These are phyloP conservation scores for Fusarium sp. DNA, from an alignment of 2,329 filamentous ascomycete species.

Conservation along the genomic window DNA sequence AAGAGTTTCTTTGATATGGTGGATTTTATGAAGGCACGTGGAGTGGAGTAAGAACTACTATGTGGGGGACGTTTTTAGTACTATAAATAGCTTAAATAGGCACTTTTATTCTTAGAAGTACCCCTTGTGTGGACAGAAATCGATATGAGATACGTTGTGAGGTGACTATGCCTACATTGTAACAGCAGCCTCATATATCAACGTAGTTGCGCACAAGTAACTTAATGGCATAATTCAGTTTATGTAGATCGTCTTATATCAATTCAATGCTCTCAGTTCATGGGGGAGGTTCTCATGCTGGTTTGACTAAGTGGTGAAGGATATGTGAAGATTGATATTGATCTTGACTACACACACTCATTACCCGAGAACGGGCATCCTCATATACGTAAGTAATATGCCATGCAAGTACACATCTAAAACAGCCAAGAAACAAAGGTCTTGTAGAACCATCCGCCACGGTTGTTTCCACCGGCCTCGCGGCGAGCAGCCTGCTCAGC, in stretches of 20 bases:
- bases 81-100: background rate
- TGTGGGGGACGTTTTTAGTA: background rate
- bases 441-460: slow-evolving; percentile 56
- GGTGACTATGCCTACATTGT: too few relatives aligned
- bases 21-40: slow-evolving; percentile 62
- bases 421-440: slow-evolving; percentile 58
- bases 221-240: too few relatives aligned
- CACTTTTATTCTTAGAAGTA: background rate
- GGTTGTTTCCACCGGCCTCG: slow-evolving; percentile 44
- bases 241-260: background rate
- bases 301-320: background rate
- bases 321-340: slow-evolving; percentile 20
- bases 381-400: slow-evolving; percentile 16
- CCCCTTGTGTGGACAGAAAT: background rate
- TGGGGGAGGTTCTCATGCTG: too few relatives aligned
- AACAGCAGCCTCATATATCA: background rate
- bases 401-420: slow-evolving; percentile 37
- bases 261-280: background rate
- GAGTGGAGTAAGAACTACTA: slow-evolving; percentile 35
- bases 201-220: background rate
- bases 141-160: too few relatives aligned
- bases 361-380: slow-evolving; percentile 7
- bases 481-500: slow-evolving; percentile 55
- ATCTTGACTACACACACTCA: slow-evolving; percentile 36
- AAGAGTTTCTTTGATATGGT: slow-evolving; percentile 72